These are phyloP conservation scores for Cymodocea nodosa DNA, from an alignment of 116 monocot species.

Conservation along the genomic window DNA sequence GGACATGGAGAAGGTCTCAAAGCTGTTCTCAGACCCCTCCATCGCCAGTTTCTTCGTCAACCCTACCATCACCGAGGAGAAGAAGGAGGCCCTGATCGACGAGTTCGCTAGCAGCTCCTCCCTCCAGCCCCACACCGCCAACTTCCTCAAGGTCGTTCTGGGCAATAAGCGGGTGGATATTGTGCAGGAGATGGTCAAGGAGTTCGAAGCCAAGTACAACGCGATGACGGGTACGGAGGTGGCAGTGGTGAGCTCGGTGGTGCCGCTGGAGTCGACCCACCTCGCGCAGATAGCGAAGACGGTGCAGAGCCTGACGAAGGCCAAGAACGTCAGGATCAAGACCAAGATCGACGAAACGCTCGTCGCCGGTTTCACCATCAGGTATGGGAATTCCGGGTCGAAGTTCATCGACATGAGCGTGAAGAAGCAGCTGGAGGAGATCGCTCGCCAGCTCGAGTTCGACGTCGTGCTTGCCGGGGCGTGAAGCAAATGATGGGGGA, in stretches of 20 bases:
- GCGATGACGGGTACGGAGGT: conserved; percentile 69
- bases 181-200: conserved; percentile 50
- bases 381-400: conserved; percentile 53
- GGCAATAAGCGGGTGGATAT: conserved; percentile 45
- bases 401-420: conserved; percentile 90
- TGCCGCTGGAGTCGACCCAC: conserved; percentile 56
- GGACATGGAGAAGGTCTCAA: conserved; percentile 73
- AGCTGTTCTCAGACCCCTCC: conserved; percentile 30
- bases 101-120: conserved; percentile 35
- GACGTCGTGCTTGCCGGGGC: conserved; percentile 4
- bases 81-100: conserved; percentile 32
- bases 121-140: conserved; percentile 49
- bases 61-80: conserved; percentile 39
- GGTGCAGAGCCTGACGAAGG: conserved; percentile 60
- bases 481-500: background rate
- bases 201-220: conserved; percentile 59
- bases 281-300: conserved; percentile 60
- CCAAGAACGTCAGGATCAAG: conserved; percentile 74
- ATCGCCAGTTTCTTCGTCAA: conserved; percentile 46
- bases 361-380: conserved; percentile 76
- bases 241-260: conserved; percentile 75
- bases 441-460: conserved; percentile 60
- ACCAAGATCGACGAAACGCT: conserved; percentile 60
- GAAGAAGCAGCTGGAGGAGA: conserved; percentile 84
- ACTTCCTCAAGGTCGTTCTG: conserved; percentile 60